A percentile compares a stretch with the other conserved stretches of the same genome.
Evolutionary conservation across 177 flowering plant species (phyloP).

Genomic region (Telopea speciosissima): DNA sequence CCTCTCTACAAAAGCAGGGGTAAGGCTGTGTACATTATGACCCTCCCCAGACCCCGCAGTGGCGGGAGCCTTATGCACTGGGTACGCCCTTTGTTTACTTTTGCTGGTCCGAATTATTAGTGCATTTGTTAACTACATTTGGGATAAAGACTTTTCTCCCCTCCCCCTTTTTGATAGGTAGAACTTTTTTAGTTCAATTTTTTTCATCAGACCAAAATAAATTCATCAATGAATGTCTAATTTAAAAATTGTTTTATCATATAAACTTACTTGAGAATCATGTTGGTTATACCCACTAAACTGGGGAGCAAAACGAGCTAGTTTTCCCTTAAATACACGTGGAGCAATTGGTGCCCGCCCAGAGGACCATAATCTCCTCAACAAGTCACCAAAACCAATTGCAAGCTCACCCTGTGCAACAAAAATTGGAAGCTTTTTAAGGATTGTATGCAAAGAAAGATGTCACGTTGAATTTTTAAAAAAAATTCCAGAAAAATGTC

Average conservation of each 20-base stretch:
- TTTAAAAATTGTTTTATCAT: background rate
- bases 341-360: conserved; percentile 68
- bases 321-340: conserved; percentile 70
- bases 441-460: background rate
- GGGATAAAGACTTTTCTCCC: too few species aligned
- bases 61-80: too few species aligned
- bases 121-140: too few species aligned
- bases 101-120: too few species aligned
- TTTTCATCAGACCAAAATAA: background rate
- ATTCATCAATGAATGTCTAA: background rate
- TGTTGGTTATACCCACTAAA: conserved; percentile 90
- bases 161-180: too few species aligned
- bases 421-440: conserved; percentile 19
- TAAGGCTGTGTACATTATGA: too few species aligned
- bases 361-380: conserved; percentile 76
- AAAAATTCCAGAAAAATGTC: conserved; percentile 1
- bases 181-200: too few species aligned
- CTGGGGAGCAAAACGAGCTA: conserved; percentile 84
- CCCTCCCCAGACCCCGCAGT: too few species aligned
- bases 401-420: conserved; percentile 80
- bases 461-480: background rate
- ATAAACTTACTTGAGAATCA: conserved; percentile 69
- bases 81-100: too few species aligned
- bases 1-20: too few species aligned
- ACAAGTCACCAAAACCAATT: conserved; percentile 81